phyloP scores from a whole-genome alignment of 177 flowering plant species.

The Vitis hybrid region DNA sequence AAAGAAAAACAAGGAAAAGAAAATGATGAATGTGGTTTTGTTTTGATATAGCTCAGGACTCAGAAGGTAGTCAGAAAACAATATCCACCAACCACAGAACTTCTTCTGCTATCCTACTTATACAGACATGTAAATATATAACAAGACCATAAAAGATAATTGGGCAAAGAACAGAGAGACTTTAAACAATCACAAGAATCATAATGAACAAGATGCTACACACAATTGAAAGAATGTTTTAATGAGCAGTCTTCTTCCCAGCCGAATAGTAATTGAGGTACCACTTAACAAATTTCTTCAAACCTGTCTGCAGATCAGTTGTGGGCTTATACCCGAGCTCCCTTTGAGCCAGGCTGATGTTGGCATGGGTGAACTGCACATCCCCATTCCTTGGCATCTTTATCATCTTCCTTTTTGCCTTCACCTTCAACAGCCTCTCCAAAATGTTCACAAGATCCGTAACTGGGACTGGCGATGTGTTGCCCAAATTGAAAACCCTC shows the following conservation, averaged over 20 bases:
- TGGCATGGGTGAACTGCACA: slow-evolving; percentile 66
- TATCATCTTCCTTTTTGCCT: slow-evolving; percentile 50
- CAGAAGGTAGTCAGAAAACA: slow-evolving; percentile 13
- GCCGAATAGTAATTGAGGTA: slow-evolving; percentile 43
- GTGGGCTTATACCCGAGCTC: slow-evolving; percentile 67
- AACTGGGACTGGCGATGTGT: slow-evolving; percentile 67
- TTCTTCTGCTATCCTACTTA: slow-evolving; percentile 22
- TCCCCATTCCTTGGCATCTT: slow-evolving; percentile 66
- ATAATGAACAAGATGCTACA: slow-evolving; percentile 34
- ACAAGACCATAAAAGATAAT: slow-evolving; percentile 7
- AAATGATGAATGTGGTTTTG: slow-evolving; percentile 13
- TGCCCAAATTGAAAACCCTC: slow-evolving; percentile 66
- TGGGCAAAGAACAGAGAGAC: slow-evolving; percentile 15
- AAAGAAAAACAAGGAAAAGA: background rate
- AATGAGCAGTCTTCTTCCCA: slow-evolving; percentile 49
- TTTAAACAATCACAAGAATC: slow-evolving; percentile 38
- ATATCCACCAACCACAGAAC: slow-evolving; percentile 26
- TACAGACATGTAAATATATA: slow-evolving; percentile 20
- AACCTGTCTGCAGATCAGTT: slow-evolving; percentile 62
- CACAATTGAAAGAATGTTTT: slow-evolving; percentile 15
- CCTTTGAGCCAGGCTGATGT: slow-evolving; percentile 58
- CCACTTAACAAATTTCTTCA: slow-evolving; percentile 74
- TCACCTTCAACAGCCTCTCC: slow-evolving; percentile 61
- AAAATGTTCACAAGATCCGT: slow-evolving; percentile 51
- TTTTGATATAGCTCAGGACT: slow-evolving; percentile 15